Base-by-base conservation (phyloP, 208 protist species). In the Naegleria gruberi region DNA sequence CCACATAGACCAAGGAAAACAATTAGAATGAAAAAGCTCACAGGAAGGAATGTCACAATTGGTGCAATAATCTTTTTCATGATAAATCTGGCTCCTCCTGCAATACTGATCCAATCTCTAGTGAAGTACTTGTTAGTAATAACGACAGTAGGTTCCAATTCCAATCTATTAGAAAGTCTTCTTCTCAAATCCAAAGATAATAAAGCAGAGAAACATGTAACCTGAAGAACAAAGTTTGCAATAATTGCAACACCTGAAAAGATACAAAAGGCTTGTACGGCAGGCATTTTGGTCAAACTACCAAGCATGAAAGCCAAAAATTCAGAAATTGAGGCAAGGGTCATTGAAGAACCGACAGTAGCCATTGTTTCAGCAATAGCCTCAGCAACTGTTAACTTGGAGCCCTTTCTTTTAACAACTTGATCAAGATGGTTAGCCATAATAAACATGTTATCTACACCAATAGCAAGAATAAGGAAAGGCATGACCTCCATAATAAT, bases 371-470 rank as follows among this genome's bases (percentile, higher is more conserved):
- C 30, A 3, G 77, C 93, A 0, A 95, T 55, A 26, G 44, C 73
- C 42, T 93, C 40, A 40, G 45, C 19, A 8, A 91, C 46, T 37
- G 87, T 42, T 4, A 93, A 41, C 37, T 87, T 87, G n/a, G 55
- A 6, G 34, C 17, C 46, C 12, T n/a, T 57, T 37, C n/a, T 74
- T 40, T 44, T 46, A 10, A 93, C n/a, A 7, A 77, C 65, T 77
- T 81, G 51, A 45, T 96, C 93, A 19, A 96, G 90, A 17, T 87
- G 91, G 43, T 94, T 95, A 4, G 91, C 90, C 0, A 96, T n/a
- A 74, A 96, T 95, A 43, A 96, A 96, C 40, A 96, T 94, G 81
- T 96, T 96, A 89, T 96, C 94, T 4, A 96, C 94, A 86, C 94
- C 94, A 81, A 96, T 96, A 0, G 94, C 94, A 7, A 96, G 90